Conservation (phyloP, 2,329 filamentous ascomycete species). For the Phialocephala subalpina region DNA sequence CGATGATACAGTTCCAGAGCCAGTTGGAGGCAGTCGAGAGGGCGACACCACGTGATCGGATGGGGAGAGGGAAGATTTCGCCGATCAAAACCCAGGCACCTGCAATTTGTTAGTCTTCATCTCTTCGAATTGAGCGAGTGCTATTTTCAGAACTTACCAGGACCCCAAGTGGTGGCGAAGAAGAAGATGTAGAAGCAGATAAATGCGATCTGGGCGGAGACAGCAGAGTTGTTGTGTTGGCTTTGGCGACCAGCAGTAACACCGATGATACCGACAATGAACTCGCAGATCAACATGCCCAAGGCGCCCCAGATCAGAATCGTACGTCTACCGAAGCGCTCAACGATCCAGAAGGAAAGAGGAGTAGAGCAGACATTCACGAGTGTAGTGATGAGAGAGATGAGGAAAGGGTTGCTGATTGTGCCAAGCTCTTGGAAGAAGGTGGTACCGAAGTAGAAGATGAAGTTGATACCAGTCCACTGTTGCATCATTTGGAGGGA, state of each 20-base stretch:
- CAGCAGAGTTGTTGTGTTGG: conserved; percentile 63
- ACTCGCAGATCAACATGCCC: conserved; percentile 87
- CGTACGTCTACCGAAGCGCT: conserved; percentile 80
- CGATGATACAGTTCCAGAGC: conserved; percentile 81
- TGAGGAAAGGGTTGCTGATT: conserved; percentile 81
- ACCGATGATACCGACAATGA: conserved; percentile 82
- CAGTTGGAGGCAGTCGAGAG: conserved; percentile 91
- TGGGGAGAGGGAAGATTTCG: conserved; percentile 89
- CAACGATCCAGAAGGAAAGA: conserved; percentile 86
- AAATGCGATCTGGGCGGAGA: conserved; percentile 79
- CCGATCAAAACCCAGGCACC: conserved; percentile 81
- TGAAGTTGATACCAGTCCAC: conserved; percentile 84
- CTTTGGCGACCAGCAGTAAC: conserved; percentile 65
- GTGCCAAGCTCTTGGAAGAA: conserved; percentile 84
- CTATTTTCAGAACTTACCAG: conserved; percentile 54
- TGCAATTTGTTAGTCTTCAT: conserved; percentile 15
- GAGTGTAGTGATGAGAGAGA: conserved; percentile 84
- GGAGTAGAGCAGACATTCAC: conserved; percentile 90
- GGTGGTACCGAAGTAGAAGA: conserved; percentile 86
- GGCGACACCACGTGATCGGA: conserved; percentile 86
- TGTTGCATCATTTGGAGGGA: conserved; percentile 85
- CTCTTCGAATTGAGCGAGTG: neutral
- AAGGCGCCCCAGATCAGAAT: conserved; percentile 81
- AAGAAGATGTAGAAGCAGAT: conserved; percentile 94
- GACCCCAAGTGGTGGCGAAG: conserved; percentile 90